These are phyloP conservation scores for Mortierella sp. DNA, from an alignment of 371 early-diverging fungal species.

Conservation along the genomic window DNA sequence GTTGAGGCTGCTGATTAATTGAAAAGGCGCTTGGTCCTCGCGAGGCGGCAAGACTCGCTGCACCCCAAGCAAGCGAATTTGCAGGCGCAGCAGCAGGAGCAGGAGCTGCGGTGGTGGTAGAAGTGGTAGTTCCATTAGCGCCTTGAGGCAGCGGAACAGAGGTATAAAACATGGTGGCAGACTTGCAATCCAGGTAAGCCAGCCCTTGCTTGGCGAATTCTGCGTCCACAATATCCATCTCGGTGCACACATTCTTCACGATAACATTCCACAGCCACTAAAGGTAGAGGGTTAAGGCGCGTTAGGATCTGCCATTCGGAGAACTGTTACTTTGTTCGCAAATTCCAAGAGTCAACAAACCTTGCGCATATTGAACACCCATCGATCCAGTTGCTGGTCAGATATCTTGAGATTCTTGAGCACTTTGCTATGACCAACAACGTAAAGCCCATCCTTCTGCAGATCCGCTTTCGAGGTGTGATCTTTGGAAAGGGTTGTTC, in stretches of 20 bases:
- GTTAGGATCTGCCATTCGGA: background rate
- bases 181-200: constrained; percentile 51
- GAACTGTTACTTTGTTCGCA: background rate
- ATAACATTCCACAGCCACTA: constrained; percentile 48
- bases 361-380: constrained; percentile 51
- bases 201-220: constrained; percentile 37
- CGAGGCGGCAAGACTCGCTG: constrained; percentile 42
- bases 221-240: constrained; percentile 47
- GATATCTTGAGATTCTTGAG: constrained; percentile 47
- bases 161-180: constrained; percentile 51
- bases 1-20: constrained; percentile 31
- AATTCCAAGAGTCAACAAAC: background rate
- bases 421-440: constrained; percentile 41
- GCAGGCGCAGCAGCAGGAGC: constrained; percentile 22
- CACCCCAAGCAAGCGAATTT: constrained; percentile 51
- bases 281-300: background rate
- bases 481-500: constrained; percentile 55
- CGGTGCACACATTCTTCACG: constrained; percentile 30
- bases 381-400: constrained; percentile 51
- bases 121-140: constrained; percentile 18
- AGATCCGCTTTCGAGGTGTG: constrained; percentile 53
- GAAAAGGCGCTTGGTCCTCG: constrained; percentile 38
- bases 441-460: constrained; percentile 49
- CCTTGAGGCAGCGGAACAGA: constrained; percentile 37
- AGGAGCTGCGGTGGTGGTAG: constrained; percentile 16